Base-by-base conservation (phyloP, 129 eudicot genomes). In the Glebionis coronaria region DNA sequence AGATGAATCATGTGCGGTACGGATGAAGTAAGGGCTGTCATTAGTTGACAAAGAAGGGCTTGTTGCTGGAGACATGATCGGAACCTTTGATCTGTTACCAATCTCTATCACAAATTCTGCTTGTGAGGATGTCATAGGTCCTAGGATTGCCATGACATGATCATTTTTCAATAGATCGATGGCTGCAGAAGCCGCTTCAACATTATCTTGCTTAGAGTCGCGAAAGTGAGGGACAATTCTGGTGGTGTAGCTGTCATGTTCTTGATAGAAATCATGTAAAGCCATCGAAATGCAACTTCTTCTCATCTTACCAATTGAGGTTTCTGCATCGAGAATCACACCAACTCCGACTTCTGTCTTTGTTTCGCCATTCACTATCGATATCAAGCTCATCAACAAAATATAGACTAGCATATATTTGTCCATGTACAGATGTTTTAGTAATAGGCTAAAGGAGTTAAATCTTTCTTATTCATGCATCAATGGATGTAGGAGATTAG, bases 161-260 rank as follows among this genome's bases (percentile, higher is more conserved):
- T 20, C 18, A 9, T 56, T 18, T 53, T 18, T 53, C 58, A 53
- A 18, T 3, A 53, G 58, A 4, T 53, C 27, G 4, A 53, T 53
- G 35, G 61, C 61, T 56, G 61, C 61, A 56, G 61, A 56, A 3
- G 40, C 38, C 5, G 61, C 61, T 56, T 56, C 31, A 12, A 56
- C 61, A 10, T 56, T 12, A 16, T 56, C 15, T 25, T 23, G 38
- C 25, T 56, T 56, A 13, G 61, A 56, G 27, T 56, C 40, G 12
- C 61, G 40, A 23, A 56, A 56, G 3, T 56, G 9, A 3, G 61
- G 61, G 15, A 9, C 14, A 56, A 56, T 21, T 3, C 12, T 12
- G 18, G 61, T 56, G 12, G 38, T 56, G 6, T 21, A 56, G 61
- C 25, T 56, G 27, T 25, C 15, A 6, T 56, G 38, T 23, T 56